Conservation (phyloP, 2,329 filamentous ascomycete species). For the Penicillium sp. region DNA sequence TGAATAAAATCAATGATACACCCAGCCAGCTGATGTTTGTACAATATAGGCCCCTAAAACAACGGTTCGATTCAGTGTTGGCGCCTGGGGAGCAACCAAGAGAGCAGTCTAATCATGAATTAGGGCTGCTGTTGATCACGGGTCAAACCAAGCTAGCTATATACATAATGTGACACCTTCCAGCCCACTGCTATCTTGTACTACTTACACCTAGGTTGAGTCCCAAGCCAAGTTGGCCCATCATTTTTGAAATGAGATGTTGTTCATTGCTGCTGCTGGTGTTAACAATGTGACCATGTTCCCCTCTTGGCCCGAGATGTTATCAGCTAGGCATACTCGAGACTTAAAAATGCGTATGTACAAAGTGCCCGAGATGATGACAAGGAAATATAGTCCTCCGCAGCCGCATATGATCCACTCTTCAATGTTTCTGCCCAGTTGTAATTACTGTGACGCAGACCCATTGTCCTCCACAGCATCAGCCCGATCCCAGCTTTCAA, state of each 20-base stretch:
- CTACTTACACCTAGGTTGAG: background rate
- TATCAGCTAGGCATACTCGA: background rate
- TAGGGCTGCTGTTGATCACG: background rate
- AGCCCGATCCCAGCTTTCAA: conserved; percentile 68
- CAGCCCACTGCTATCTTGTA: background rate
- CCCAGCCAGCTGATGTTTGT: background rate
- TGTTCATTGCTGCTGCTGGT: too few relatives aligned
- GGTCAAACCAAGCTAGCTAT: background rate
- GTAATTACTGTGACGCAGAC: conserved; percentile 29
- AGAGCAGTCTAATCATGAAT: background rate
- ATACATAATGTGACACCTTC: background rate
- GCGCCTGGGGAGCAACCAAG: background rate
- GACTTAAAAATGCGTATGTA: background rate
- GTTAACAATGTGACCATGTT: background rate
- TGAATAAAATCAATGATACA: background rate
- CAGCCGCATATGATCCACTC: background rate
- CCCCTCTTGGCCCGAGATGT: too few relatives aligned
- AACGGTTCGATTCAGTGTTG: background rate
- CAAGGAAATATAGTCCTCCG: background rate
- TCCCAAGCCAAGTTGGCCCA: background rate
- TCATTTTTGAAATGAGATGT: background rate
- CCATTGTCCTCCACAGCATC: conserved; percentile 72
- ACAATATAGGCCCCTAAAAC: too few relatives aligned
- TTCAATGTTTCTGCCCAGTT: background rate
- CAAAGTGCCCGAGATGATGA: background rate